phyloP scores from a whole-genome alignment of 805 yeast genomes.

The Cyberlindnera xylosilytica region DNA sequence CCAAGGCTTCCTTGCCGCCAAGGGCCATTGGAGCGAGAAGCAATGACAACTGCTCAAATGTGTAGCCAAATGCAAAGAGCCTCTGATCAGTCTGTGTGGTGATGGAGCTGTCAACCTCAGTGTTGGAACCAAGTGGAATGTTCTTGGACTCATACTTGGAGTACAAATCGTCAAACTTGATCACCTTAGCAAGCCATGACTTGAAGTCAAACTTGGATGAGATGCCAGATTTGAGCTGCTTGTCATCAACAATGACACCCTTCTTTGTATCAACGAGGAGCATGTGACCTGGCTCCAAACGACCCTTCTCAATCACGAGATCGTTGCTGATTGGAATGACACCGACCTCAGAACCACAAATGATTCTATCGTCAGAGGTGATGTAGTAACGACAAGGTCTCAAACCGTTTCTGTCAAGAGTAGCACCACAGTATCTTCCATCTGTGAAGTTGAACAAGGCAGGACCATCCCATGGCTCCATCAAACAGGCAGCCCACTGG shows the following conservation, averaged over 20 bases:
- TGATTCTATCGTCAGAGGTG: slow-evolving; percentile 90
- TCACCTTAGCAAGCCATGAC: slow-evolving; percentile 87
- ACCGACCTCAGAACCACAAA: slow-evolving; percentile 98
- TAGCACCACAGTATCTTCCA: slow-evolving; percentile 98
- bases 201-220: slow-evolving; percentile 86
- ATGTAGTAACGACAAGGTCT: slow-evolving; percentile 98
- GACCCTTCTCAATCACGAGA: slow-evolving; percentile 82
- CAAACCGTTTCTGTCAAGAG: slow-evolving; percentile 93
- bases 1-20: slow-evolving; percentile 90
- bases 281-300: slow-evolving; percentile 96
- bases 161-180: slow-evolving; percentile 74
- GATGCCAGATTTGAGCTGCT: slow-evolving; percentile 77
- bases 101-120: slow-evolving; percentile 28
- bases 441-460: slow-evolving; percentile 95
- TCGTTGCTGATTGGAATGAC: slow-evolving; percentile 87
- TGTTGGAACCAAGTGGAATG: slow-evolving; percentile 16
- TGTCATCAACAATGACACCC: slow-evolving; percentile 91
- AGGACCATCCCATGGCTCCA: slow-evolving; percentile 99
- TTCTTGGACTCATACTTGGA: slow-evolving; percentile 43
- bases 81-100: slow-evolving; percentile 75
- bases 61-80: slow-evolving; percentile 83
- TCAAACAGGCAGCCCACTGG: slow-evolving; percentile 98
- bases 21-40: slow-evolving; percentile 91
- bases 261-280: slow-evolving; percentile 88
- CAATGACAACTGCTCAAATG: slow-evolving; percentile 86